Evolutionary conservation across 306 rosid genomes (phyloP), one percentile per base, ranked within the genome.

Genomic region (Prunus dulcis): DNA sequence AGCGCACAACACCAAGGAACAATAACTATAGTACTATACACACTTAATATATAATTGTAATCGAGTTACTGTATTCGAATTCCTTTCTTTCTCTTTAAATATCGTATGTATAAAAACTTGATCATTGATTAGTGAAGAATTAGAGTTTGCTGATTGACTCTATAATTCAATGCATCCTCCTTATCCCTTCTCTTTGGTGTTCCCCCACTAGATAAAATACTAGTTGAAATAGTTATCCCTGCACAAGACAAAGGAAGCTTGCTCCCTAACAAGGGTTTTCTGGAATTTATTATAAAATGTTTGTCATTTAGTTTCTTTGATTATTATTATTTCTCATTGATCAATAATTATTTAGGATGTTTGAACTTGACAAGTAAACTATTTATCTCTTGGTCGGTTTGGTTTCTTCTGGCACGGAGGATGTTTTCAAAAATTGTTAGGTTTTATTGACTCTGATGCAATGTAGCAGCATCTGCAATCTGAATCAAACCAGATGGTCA

Each of bases 261-360:
- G 87, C 85, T 82, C 80, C 89, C 93, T 88, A 77, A 88, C 91
- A 88, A 75, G 89, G 85, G 76, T 81, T 69, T 87, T 83, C 27
- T 71, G 70, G 9, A 69, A 78, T 77, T 84, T 64, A n/a, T 64
- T 81, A 83, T 76, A 19, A 25, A 72, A 74, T 76, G 47, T 70
- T 80, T 75, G 20, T 65, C 69, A 41, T 75, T 43, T 66, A 76
- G 53, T 71, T 58, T 28, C 18, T 34, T 73, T 50, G 6, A 47
- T 82, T 32, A 73, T 45, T 67, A n/a, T 43, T 58, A 15, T 11
- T 14, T 28, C 68, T 74, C 65, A 75, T 71, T 27, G 71, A 71
- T 79, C 55, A 22, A 50, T 47, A 17, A 43, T 38, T 15, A 32
- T 72, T 66, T 70, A 66, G 67, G 81, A 72, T 76, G 80, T 64